Base-by-base conservation (phyloP, 257 asterid genomes). In the Gentiana straminea region DNA sequence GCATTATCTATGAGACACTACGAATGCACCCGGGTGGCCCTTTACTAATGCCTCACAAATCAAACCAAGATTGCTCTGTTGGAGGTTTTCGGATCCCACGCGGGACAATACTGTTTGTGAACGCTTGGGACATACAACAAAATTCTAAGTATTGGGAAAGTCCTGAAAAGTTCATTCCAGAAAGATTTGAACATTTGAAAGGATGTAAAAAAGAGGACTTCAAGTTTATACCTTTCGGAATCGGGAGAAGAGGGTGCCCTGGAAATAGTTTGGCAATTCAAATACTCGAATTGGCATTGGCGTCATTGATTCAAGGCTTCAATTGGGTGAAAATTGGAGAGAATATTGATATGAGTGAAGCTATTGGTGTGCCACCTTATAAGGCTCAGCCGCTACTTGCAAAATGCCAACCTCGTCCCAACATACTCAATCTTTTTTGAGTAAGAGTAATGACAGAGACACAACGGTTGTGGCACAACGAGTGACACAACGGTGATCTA, bases 171-270 rank as follows among this genome's bases (percentile, higher is more conserved):
- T 88, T 88, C 61, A 67, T 13, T 53, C 97, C 97, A 0, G 82
- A 81, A 9, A 85, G 95, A 58, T 83, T 81, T 32, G 33, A 64
- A 3, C 53, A 49, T 33, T 49, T 36, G 2, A 24, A 24, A 24
- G 64, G 55, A 12, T 78, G 71, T 36, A 33, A 60, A 7, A 61
- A 60, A 35, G 78, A 79, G 12, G 79, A 71, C 24, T 32, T 41
- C 6, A 56, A 36, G 62, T 52, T 67, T 43, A 45, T 80, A 52
- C 76, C 90, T 0, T 88, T 88, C 62, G 94, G 95, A 3, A 64
- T 58, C 3, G 95, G 95, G 1, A 68, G 94, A 64, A 75, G 96
- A 57, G 69, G 84, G 1, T 84, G 96, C 33, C 96, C 95, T 0
- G 94, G 95, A 0, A 89, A 80, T 73, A 79, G 64, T 60, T 61